Base-by-base conservation (phyloP, 306 rosid species). In the Inga oerstediana region DNA sequence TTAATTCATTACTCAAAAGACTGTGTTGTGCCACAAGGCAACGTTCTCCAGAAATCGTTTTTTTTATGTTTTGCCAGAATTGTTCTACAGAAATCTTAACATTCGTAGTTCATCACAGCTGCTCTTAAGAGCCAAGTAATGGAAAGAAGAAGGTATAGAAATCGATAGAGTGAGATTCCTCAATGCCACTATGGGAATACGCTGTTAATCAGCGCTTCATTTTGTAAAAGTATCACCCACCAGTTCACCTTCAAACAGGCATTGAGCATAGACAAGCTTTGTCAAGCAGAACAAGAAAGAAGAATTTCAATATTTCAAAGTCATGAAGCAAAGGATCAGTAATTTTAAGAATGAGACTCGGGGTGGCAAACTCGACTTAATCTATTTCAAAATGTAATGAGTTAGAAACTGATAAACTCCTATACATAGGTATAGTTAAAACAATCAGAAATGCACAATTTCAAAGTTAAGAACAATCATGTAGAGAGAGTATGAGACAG, bases 181-280 rank as follows among this genome's bases (percentile, higher is more conserved):
- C 20, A 20, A 75, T 3, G 62, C 49, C 58, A 32, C 51, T 19
- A 10, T 19, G 43, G 13, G 51, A 11, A 52, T 35, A 8, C 37
- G 79, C 6, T 17, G 34, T 56, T 46, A 75, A 54, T 75, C 68
- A 75, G 4, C 68, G 59, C 44, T 76, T 22, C 39, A 76, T 56
- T 20, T 20, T 19, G 17, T 4, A 5, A 14, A 30, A 30, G 27
- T 10, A 54, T 27, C 41, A 46, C 59, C 17, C 0, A 24, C 22
- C 30, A 72, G 17, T 24, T 45, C 58, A 10, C 48, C 62, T 19
- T 24, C 34, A 19, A 56, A 12, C 12, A 35, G 34, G 20, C 69
- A 34, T 58, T 39, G 22, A 41, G 56, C 54, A 41, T 16, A 41
- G 4, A 3, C 72, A 30, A 61, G 71, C 80, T 41, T 65, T 59